Evolutionary conservation across 148 eudicot genomes (phyloP), one percentile per base, ranked within the genome.

Genomic region (Rhododendron williamsianum): DNA sequence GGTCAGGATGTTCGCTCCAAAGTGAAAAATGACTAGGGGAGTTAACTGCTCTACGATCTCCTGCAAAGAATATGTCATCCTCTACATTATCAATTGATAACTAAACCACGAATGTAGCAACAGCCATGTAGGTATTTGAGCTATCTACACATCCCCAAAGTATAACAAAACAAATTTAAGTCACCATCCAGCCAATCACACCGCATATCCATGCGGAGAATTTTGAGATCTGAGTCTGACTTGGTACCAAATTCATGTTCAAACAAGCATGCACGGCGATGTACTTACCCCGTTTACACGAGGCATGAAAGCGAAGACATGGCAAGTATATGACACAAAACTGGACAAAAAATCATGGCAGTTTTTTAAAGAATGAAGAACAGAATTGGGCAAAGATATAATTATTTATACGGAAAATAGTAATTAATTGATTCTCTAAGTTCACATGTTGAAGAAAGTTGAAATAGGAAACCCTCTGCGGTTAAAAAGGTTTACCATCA

Each of bases 41-140:
- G 93, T 89, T 82, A 95, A 91, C 88, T 94, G 95, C 85, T 97
- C 98, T 67, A 92, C 94, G 77, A 95, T 89, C 58, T 93, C 98
- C 99, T 95, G 94, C 60, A 85, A 79, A 81, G 71, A n/a, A 85
- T 21, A 85, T 52, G 52, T 67, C 25, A 84, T 23, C 21, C 11
- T 48, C 23, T 25, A 74, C 25, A 33, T 80, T 63, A 38, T 77
- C 30, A 72, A 83, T 36, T 21, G 63, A 51, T 52, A 52, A 36
- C 38, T 52, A 6, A 74, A 78, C 45, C 23, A 43, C 12, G 9
- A 23, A 84, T 38, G 15, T 3, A 1, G 51, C 74, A 77, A 60
- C 49, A 83, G 3, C 27, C 72, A 56, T 25, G 3, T 41, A 36
- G 8, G 76, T 82, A 30, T 54, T 51, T 54, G 30, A 21, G 13